Percentiles rank a stretch among this genome's conserved stretches.
These are phyloP conservation scores for Discostella pseudostelligera DNA, from an alignment of 108 stramenopile genomes.

Conservation along the genomic window DNA sequence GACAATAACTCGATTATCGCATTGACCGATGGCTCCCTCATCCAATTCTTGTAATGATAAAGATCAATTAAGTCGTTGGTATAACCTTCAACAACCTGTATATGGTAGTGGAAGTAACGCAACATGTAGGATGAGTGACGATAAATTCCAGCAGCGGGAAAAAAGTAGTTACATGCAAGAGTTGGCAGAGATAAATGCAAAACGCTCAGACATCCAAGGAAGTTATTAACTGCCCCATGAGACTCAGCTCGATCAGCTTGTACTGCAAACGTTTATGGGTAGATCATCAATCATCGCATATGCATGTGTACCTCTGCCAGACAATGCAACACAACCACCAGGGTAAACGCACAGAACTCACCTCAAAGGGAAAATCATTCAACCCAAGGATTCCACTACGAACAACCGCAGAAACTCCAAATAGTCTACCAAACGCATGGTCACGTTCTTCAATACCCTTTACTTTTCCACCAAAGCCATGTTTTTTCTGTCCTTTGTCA, in stretches of 20 bases:
- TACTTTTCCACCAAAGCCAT: conserved; percentile 47
- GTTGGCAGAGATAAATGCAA: conserved; percentile 5
- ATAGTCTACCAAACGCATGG: conserved; percentile 78
- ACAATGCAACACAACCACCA: not conserved
- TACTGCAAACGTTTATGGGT: conserved; percentile 56
- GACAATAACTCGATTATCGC: conserved; percentile 67
- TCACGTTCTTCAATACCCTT: conserved; percentile 83
- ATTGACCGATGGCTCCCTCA: conserved; percentile 81
- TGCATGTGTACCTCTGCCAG: conserved; percentile 3
- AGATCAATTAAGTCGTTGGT: conserved; percentile 67
- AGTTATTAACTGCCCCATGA: conserved; percentile 38
- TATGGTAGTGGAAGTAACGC: not conserved
- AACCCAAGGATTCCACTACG: conserved; percentile 58
- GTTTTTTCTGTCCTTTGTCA: conserved; percentile 25
- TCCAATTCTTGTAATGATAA: conserved; percentile 70
- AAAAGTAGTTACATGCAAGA: not conserved
- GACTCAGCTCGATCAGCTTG: conserved; percentile 47
- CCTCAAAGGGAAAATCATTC: conserved; percentile 23
- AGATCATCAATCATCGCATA: conserved; percentile 45
- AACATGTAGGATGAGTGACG: no score
- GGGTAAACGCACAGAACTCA: conserved; percentile 27
- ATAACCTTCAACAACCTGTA: conserved; percentile 41
- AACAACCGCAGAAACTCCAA: conserved; percentile 75
- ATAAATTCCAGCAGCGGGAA: no score
- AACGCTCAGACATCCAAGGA: conserved; percentile 51